Evolutionary conservation across 768 basidiomycete genomes (phyloP).

Genomic region (Lactifluus piperatus): DNA sequence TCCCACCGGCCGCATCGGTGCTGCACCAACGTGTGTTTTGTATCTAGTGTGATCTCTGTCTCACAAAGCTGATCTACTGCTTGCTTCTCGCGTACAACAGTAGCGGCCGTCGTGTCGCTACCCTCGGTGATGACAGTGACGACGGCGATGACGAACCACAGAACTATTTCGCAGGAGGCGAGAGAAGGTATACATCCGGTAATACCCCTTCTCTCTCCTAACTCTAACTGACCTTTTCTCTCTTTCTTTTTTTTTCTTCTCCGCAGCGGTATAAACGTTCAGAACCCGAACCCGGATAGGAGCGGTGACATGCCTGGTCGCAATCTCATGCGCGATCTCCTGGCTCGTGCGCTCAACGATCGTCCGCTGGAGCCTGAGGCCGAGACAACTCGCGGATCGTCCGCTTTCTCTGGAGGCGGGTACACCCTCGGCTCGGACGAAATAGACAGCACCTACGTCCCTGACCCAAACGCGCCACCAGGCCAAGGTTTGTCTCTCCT

Average conservation of each 20-base stretch:
- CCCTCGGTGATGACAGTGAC: slow-evolving; percentile 42
- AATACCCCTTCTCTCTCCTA: neutral
- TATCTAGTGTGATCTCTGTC: neutral
- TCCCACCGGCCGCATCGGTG: slow-evolving; percentile 24
- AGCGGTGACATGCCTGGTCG: slow-evolving; percentile 41
- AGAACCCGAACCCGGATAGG: slow-evolving; percentile 83
- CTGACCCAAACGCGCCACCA: slow-evolving; percentile 51
- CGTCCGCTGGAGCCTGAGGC: slow-evolving; percentile 2
- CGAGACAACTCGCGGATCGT: slow-evolving; percentile 14
- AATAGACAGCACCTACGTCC: slow-evolving; percentile 64
- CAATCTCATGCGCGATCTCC: slow-evolving; percentile 56
- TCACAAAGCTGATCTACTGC: neutral
- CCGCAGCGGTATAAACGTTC: slow-evolving; percentile 77
- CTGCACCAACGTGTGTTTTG: slow-evolving; percentile 7
- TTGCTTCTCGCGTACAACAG: neutral
- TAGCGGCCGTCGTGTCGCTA: slow-evolving; percentile 23
- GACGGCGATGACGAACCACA: slow-evolving; percentile 37
- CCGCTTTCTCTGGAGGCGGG: slow-evolving; percentile 60
- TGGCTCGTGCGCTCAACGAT: slow-evolving; percentile 76
- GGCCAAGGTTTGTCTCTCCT: slow-evolving; percentile 22
- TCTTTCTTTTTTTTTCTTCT: neutral
- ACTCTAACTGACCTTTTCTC: neutral
- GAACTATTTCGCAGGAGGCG: slow-evolving; percentile 89
- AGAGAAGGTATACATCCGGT: slow-evolving; percentile 54
- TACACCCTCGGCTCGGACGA: slow-evolving; percentile 88